phyloP scores from a whole-genome alignment of 169 alveolate species.

The Plasmodium coatneyi region DNA sequence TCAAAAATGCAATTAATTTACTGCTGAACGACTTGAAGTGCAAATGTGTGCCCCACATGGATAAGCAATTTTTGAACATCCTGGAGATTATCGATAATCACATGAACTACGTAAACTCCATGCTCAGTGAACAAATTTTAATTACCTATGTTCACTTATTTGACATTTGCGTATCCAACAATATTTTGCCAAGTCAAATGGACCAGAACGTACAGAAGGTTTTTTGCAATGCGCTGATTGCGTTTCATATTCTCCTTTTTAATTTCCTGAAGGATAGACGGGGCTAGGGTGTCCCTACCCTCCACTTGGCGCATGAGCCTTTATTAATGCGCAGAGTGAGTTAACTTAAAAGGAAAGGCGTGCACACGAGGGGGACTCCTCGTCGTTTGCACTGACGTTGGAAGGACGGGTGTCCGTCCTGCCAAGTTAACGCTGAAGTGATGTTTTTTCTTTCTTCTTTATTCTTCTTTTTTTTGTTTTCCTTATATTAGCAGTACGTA shows the following conservation, averaged over 20 bases:
- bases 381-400: not conserved
- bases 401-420: not conserved
- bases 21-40: slow-evolving; percentile 46
- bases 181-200: slow-evolving; percentile 72
- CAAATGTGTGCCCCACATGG: slow-evolving; percentile 63
- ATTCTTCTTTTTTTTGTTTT: not conserved
- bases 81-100: slow-evolving; percentile 58
- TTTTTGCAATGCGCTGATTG: slow-evolving; percentile 63
- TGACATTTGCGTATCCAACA: slow-evolving; percentile 60
- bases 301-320: not conserved
- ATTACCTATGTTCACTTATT: slow-evolving; percentile 50
- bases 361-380: not conserved
- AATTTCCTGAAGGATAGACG: slow-evolving; percentile 11
- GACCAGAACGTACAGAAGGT: slow-evolving; percentile 44
- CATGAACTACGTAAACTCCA: slow-evolving; percentile 53
- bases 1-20: slow-evolving; percentile 64
- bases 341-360: not conserved
- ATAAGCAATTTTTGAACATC: slow-evolving; percentile 41
- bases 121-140: slow-evolving; percentile 41
- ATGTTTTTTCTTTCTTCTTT: too few species aligned
- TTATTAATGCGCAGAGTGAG: not conserved
- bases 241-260: slow-evolving; percentile 48
- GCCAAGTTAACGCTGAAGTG: not conserved
- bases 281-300: not conserved
- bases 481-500: not conserved